Base-by-base conservation (phyloP, 2,329 filamentous ascomycete genomes). In the Diaporthe ampelina region DNA sequence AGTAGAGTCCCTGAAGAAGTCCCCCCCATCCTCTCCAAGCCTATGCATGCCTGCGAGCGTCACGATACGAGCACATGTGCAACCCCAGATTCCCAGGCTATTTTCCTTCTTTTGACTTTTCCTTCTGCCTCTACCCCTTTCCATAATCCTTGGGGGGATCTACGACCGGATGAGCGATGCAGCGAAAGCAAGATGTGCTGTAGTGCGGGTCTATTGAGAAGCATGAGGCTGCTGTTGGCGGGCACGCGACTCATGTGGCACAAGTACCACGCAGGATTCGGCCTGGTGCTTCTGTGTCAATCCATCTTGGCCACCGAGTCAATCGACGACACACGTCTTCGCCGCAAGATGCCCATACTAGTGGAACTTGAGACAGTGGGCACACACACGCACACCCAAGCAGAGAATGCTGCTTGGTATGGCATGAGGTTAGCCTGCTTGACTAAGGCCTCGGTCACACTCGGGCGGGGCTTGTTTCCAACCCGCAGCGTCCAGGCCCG, bases 181-280 rank as follows among this genome's bases (percentile, higher is more conserved):
- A 67, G 61, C 61, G 61, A 67, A 37, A 67, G 61, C 61, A 67
- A 52, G 45, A 67, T 52, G 61, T 37, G 61, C 61, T 50, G 45
- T 67, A 13, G 19, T 37, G 43, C 43, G 43, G 45, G 45, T 48
- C 45, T 29, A 24, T 1, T 26, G 45, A 37, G 45, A 21, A 52
- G 32, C 21, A 10, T 50, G 61, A 50, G 61, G 63, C 63, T 67
- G 45, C 63, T 26, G 29, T 26, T 52, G 3, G 63, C 29, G 63
- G 63, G 63, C 63, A 37, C 63, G 43, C 63, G 63, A 67, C 63
- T 67, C 63, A 32, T 17, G 40, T 67, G 63, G 63, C 63, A 32
- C 29, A 24, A 52, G 45, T 32, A 35, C 61, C 43, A 21, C 43
- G 61, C 61, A 65, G 61, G 61, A 65, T 45, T 29, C 61, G 19